phyloP scores from a whole-genome alignment of 371 early-diverging fungal genomes.

The Mortierella sp. region DNA sequence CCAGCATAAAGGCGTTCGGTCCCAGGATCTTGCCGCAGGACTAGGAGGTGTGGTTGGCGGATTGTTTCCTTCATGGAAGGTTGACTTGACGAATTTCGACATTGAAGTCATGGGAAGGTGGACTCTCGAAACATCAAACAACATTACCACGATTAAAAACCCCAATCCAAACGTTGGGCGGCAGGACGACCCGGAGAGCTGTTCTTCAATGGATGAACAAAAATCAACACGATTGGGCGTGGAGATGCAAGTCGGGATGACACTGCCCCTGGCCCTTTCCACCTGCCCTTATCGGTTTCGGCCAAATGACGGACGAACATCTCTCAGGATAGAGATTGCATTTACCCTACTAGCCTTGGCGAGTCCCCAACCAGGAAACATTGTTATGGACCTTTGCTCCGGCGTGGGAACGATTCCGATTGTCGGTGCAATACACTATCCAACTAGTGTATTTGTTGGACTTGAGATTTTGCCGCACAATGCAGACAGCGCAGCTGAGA shows the following conservation, averaged over 20 bases:
- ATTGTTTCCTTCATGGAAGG: constrained; percentile 36
- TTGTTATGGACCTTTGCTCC: constrained; percentile 39
- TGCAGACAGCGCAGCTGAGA: constrained; percentile 33
- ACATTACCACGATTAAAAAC: no score
- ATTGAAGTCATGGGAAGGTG: constrained; percentile 36
- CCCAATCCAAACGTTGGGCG: no score
- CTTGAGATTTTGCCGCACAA: constrained; percentile 22
- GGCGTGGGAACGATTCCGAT: constrained; percentile 48
- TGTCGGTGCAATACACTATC: constrained; percentile 36
- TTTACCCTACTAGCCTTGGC: constrained; percentile 31
- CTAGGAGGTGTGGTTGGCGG: constrained; percentile 32
- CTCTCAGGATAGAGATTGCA: constrained; percentile 44
- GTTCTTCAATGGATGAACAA: constrained; percentile 1
- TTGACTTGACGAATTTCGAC: constrained; percentile 36
- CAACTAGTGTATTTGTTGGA: constrained; percentile 27
- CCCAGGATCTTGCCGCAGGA: constrained; percentile 40
- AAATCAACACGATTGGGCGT: not conserved
- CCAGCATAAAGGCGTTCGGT: constrained; percentile 43
- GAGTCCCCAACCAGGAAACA: constrained; percentile 24
- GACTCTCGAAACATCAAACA: constrained; percentile 19
- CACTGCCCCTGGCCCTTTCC: constrained; percentile 28
- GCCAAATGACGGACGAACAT: constrained; percentile 36
- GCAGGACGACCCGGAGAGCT: no score
- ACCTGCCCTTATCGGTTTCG: constrained; percentile 44
- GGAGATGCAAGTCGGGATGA: constrained; percentile 34